Evolutionary conservation across 2,329 filamentous ascomycete genomes (phyloP).

Genomic region (Cytospora paraplurivora): DNA sequence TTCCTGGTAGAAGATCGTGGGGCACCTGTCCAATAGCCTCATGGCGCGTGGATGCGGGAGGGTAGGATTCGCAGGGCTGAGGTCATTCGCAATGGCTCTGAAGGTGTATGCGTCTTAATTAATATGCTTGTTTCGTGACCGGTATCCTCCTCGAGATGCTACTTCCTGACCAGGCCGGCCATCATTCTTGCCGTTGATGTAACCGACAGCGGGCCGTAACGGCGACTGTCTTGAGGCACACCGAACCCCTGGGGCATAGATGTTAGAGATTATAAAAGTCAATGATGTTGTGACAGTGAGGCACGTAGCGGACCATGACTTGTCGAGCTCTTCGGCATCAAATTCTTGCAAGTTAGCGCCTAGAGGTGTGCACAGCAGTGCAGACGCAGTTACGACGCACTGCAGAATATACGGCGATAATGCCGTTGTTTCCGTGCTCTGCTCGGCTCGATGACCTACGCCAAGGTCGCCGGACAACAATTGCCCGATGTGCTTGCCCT

Average conservation of each 20-base stretch:
- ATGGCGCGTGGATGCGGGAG: conserved; percentile 8
- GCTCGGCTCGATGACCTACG: conserved; percentile 19
- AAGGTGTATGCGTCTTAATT: neutral
- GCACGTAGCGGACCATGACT: conserved; percentile 23
- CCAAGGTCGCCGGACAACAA: conserved; percentile 19
- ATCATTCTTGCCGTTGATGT: too few relatives aligned
- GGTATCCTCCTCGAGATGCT: neutral
- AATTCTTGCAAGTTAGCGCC: conserved; percentile 9
- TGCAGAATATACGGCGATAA: neutral
- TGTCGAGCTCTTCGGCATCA: conserved; percentile 16
- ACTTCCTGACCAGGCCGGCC: neutral
- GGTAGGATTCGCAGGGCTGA: conserved; percentile 20
- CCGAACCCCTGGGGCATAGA: conserved; percentile 10
- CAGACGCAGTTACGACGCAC: conserved; percentile 11
- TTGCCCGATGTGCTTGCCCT: conserved; percentile 11
- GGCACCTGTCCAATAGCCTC: conserved; percentile 13
- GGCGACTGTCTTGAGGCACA: neutral
- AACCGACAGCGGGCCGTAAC: too few relatives aligned
- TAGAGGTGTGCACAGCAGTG: conserved; percentile 9
- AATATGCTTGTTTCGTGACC: neutral
- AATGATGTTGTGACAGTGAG: conserved; percentile 15
- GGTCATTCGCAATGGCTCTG: conserved; percentile 4
- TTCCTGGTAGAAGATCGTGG: conserved; percentile 8
- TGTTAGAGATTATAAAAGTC: conserved; percentile 8
- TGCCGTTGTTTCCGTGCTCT: conserved; percentile 9